Conservation (phyloP, 768 basidiomycete genomes). For the Tricholoma matsutake region DNA sequence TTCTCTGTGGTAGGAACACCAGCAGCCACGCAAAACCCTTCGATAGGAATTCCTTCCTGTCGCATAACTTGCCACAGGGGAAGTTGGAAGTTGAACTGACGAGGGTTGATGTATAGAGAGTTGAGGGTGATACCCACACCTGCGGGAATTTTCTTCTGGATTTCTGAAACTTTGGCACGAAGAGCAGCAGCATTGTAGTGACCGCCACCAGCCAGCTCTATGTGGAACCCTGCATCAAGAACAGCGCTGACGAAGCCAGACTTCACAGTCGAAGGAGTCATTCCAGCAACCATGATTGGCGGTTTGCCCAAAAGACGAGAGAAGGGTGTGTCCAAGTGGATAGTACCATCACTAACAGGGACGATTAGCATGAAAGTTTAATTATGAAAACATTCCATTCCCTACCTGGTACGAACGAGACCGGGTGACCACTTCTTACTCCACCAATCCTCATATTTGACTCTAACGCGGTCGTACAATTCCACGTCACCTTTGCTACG, state of each 20-base stretch:
- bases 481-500: conserved; percentile 87
- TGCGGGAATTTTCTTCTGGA: conserved; percentile 77
- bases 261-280: conserved; percentile 97
- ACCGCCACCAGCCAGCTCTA: conserved; percentile 96
- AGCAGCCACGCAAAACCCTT: conserved; percentile 99
- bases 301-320: conserved; percentile 95
- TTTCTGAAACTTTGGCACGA: conserved; percentile 89
- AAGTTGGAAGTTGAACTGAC: conserved; percentile 95
- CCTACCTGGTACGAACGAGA: conserved; percentile 84
- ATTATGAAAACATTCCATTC: conserved; percentile 30
- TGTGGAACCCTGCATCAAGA: conserved; percentile 90
- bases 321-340: conserved; percentile 95
- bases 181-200: conserved; percentile 93
- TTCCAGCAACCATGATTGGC: conserved; percentile 99
- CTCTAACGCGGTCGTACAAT: conserved; percentile 61
- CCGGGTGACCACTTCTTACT: conserved; percentile 81
- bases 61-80: conserved; percentile 99
- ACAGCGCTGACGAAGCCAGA: conserved; percentile 93
- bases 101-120: conserved; percentile 96
- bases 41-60: conserved; percentile 89
- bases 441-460: conserved; percentile 89
- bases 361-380: conserved; percentile 11
- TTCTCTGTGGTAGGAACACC: conserved; percentile 97
- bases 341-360: conserved; percentile 73
- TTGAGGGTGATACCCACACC: conserved; percentile 95